Evolutionary conservation across 2,329 filamentous ascomycete species (phyloP).

Genomic region (Ramularia collo-cygni): DNA sequence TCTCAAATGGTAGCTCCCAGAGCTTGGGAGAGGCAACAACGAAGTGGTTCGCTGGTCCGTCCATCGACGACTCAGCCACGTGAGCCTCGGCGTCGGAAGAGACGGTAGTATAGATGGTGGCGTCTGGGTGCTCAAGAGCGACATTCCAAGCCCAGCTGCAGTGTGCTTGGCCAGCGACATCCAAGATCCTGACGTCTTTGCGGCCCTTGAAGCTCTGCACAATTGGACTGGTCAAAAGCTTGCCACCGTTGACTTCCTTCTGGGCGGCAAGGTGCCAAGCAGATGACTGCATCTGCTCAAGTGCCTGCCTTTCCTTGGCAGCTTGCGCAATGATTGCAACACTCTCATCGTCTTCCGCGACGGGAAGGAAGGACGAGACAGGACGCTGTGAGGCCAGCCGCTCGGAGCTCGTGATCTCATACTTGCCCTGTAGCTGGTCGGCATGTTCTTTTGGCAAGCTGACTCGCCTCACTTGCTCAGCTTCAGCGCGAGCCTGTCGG

Average conservation of each 20-base stretch:
- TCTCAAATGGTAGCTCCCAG: slow-evolving; percentile 75
- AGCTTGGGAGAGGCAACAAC: slow-evolving; percentile 71
- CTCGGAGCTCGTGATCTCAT: slow-evolving; percentile 56
- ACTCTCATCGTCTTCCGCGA: slow-evolving; percentile 31
- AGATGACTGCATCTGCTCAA: slow-evolving; percentile 58
- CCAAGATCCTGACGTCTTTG: slow-evolving; percentile 61
- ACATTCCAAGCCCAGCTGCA: slow-evolving; percentile 97
- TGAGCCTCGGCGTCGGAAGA: slow-evolving; percentile 31
- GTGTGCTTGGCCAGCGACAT: slow-evolving; percentile 75
- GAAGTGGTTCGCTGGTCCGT: slow-evolving; percentile 80
- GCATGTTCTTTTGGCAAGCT: slow-evolving; percentile 66
- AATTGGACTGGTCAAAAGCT: slow-evolving; percentile 51
- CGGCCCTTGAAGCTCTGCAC: slow-evolving; percentile 30
- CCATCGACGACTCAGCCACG: slow-evolving; percentile 61
- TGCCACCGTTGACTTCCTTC: slow-evolving; percentile 54
- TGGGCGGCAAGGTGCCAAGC: slow-evolving; percentile 59
- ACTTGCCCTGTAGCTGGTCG: slow-evolving; percentile 78
- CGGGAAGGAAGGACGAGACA: slow-evolving; percentile 38
- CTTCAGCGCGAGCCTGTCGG: slow-evolving; percentile 77
- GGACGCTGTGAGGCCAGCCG: slow-evolving; percentile 38
- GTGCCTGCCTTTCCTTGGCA: slow-evolving; percentile 75
- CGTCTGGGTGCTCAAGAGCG: slow-evolving; percentile 74
- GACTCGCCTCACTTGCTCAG: slow-evolving; percentile 74
- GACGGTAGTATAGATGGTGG: slow-evolving; percentile 76
- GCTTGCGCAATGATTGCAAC: slow-evolving; percentile 28